Evolutionary conservation across 768 basidiomycete genomes (phyloP), one percentile per base, ranked within the genome.

Genomic region (Auricularia heimuer): DNA sequence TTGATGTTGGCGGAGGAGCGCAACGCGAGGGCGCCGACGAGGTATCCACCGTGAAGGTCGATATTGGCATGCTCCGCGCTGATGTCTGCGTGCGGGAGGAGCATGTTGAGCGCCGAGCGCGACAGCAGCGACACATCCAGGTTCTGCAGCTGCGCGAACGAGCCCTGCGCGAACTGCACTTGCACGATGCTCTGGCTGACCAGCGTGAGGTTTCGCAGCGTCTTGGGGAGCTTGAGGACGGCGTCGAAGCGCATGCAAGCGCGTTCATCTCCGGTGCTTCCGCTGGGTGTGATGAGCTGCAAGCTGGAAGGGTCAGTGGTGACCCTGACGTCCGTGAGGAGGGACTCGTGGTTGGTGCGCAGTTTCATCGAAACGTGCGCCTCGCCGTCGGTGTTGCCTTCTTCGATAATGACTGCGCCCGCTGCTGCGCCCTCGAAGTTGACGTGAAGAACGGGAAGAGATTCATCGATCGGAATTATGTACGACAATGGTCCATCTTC

Each of bases 211-310:
- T 78, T 79, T 70, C 80, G 80, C 44, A 86, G 75, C 24, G 71
- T 74, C 3, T 78, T 77, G 7, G 85, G 86, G 36, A 85, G 71
- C 68, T 75, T 79, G 69, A 85, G 72, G 34, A 75, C 79, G 64
- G 83, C 72, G 71, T 85, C 85, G 72, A 78, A 86, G 54, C 83
- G 82, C 69, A 84, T 77, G 75, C 85, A 86, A 3, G 63, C 24
- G 62, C 21, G 21, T 4, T 56, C 39, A 2, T 45, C 45, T 21
- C 4, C 3, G 12, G 18, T 39, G 39, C 39, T 42, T n/a, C 29
- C 65, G 21, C 47, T 34, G 24, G 65, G 63, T 4, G 65, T 64
- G 8, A n/a, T 18, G 36, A 65, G 65, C 33, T 35, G 35, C 69
- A 81, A 81, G 66, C 70, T 70, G 24, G 69, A 66, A 54, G 77